Conservation (phyloP, 371 early-diverging fungal genomes). For the Entomophthora muscae region DNA sequence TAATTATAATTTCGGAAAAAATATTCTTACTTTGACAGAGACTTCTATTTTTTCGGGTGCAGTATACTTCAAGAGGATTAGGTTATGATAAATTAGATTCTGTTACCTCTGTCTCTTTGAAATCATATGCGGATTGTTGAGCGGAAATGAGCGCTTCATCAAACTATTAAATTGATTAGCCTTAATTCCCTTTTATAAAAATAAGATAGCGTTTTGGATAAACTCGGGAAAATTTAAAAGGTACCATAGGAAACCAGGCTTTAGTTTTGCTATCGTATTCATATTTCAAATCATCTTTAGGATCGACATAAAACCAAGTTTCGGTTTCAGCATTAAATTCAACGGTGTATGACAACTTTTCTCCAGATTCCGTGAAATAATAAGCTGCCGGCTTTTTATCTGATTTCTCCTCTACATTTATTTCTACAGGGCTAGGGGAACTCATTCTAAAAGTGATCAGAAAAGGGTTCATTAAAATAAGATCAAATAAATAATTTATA, state of each 20-base stretch:
- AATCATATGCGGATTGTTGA: slow-evolving; percentile 66
- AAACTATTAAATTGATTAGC: slow-evolving; percentile 27
- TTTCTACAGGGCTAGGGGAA: neutral
- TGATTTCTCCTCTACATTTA: neutral
- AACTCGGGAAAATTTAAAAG: too few species aligned
- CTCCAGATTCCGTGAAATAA: neutral
- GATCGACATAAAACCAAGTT: slow-evolving; percentile 6
- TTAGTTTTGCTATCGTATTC: slow-evolving; percentile 60
- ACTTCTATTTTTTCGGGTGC: too few species aligned
- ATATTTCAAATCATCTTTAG: slow-evolving; percentile 42
- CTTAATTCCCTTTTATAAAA: neutral
- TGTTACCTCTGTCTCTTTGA: slow-evolving; percentile 3
- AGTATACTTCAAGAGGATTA: too few species aligned
- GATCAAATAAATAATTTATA: too few species aligned
- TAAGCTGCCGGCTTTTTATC: neutral
- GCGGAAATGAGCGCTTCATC: slow-evolving; percentile 49
- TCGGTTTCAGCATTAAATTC: neutral
- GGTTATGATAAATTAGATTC: too few species aligned
- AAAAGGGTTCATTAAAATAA: too few species aligned
- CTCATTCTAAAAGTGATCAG: neutral
- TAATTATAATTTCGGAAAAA: neutral
- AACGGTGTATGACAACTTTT: neutral
- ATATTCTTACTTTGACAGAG: too few species aligned
- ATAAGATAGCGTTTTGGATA: too few species aligned
- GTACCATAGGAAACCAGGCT: slow-evolving; percentile 85